Percentiles rank a stretch among this genome's conserved stretches.
Evolutionary conservation across 192 early-diverging fungal species (phyloP).

Genomic region (Coemansia sp.): DNA sequence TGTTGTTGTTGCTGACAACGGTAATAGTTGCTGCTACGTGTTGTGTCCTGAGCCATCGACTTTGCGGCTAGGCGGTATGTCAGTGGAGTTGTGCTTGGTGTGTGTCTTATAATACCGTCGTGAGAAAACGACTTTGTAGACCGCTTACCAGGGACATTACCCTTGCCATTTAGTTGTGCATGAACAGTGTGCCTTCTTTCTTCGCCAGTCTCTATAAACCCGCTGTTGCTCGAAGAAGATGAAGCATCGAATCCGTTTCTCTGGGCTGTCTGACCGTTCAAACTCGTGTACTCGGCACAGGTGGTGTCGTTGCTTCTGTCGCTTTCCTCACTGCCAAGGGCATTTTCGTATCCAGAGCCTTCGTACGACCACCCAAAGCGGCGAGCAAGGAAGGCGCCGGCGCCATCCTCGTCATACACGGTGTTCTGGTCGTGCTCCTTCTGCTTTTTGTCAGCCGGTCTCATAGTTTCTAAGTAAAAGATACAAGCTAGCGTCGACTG

Average conservation of each 20-base stretch:
- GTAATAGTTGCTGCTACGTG: not conserved
- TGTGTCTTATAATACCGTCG: slow-evolving; percentile 25
- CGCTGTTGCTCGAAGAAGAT: not conserved
- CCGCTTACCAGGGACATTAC: too few species aligned
- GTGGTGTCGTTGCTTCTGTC: slow-evolving; percentile 7
- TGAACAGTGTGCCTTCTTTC: not conserved
- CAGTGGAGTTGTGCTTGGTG: not conserved
- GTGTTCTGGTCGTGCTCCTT: not conserved
- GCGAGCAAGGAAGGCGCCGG: slow-evolving; percentile 10
- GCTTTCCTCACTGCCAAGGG: not conserved
- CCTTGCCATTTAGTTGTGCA: too few species aligned
- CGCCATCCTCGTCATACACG: slow-evolving; percentile 3
- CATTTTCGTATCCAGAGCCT: not conserved
- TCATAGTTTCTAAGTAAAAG: not conserved
- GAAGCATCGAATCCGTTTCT: slow-evolving; percentile 8
- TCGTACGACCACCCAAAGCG: slow-evolving; percentile 19
- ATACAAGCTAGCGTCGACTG: not conserved
- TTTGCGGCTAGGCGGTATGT: slow-evolving; percentile 4
- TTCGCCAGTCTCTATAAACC: not conserved
- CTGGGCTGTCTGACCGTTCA: slow-evolving; percentile 1
- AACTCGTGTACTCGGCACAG: not conserved
- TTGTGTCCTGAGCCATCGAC: slow-evolving; percentile 13
- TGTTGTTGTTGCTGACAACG: slow-evolving; percentile 6
- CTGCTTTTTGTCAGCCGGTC: not conserved
- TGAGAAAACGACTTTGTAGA: slow-evolving; percentile 33